A percentile compares a stretch with the other conserved stretches of the same genome.
phyloP scores from a whole-genome alignment of 768 basidiomycete species.

The Lentinula lateritia region DNA sequence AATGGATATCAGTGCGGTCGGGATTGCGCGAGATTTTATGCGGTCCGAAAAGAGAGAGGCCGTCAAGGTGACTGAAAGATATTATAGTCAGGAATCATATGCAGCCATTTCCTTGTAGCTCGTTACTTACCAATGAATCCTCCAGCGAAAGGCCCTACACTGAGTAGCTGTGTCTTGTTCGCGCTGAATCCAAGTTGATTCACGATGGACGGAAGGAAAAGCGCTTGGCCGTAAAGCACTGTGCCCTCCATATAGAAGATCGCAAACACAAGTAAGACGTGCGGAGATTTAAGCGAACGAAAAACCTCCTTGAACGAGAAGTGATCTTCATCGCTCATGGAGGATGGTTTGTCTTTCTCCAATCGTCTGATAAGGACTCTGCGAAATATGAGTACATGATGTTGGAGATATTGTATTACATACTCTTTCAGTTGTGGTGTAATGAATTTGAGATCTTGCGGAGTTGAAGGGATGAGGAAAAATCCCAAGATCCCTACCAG shows the following conservation, averaged over 20 bases:
- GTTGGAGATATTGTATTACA: background rate
- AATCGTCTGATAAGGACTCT: constrained; percentile 23
- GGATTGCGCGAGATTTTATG: constrained; percentile 19
- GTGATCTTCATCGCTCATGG: constrained; percentile 19
- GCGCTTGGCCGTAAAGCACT: constrained; percentile 27
- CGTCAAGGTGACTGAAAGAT: constrained; percentile 6
- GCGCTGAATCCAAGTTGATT: constrained; percentile 29
- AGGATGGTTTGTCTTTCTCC: constrained; percentile 26
- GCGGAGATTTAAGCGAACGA: constrained; percentile 24
- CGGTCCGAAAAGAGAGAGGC: constrained; percentile 10
- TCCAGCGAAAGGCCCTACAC: constrained; percentile 31
- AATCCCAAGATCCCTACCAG: constrained; percentile 39
- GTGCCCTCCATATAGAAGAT: constrained; percentile 31
- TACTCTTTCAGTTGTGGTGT: constrained; percentile 28
- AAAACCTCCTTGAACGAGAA: constrained; percentile 27
- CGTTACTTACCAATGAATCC: constrained; percentile 26
- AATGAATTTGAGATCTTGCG: constrained; percentile 22
- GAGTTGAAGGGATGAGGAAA: constrained; percentile 30
- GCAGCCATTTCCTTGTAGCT: background rate
- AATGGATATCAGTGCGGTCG: constrained; percentile 15
- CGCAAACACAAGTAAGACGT: constrained; percentile 28
- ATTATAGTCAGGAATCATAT: background rate
- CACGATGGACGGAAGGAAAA: constrained; percentile 32
- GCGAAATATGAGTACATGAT: constrained; percentile 6
- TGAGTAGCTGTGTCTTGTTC: constrained; percentile 27